A percentile compares a stretch with the other conserved stretches of the same genome.
Conservation (phyloP, 176 grass and related monocot genomes). For the Phoenix dactylifera region DNA sequence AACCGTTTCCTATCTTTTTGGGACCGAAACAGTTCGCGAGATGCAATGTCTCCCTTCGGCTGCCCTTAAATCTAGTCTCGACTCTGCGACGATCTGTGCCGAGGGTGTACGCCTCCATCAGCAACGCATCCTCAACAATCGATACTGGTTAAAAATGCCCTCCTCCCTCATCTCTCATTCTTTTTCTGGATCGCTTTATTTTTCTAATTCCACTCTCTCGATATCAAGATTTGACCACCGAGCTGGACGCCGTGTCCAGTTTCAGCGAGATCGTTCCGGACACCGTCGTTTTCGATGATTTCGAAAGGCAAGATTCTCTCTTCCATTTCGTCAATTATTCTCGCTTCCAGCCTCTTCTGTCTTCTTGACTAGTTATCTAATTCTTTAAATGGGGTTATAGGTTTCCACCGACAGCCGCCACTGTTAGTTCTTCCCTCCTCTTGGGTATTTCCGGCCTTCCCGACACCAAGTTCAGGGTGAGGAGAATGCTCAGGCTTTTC, state of each 20-base stretch:
- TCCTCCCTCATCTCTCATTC: slow-evolving; percentile 1
- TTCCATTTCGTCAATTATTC: slow-evolving; percentile 7
- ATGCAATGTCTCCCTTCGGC: slow-evolving; percentile 17
- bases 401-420: slow-evolving; percentile 79
- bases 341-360: too few species aligned
- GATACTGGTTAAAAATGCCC: slow-evolving; percentile 15
- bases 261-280: slow-evolving; percentile 96
- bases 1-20: slow-evolving; percentile 1
- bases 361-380: too few species aligned
- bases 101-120: slow-evolving; percentile 12
- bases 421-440: slow-evolving; percentile 80
- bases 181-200: background rate
- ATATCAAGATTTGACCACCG: slow-evolving; percentile 50
- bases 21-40: slow-evolving; percentile 25
- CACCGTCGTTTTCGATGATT: slow-evolving; percentile 95
- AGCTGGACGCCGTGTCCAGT: slow-evolving; percentile 59
- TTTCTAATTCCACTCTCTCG: background rate
- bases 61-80: background rate
- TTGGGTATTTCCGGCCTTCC: slow-evolving; percentile 79
- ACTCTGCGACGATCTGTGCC: slow-evolving; percentile 17
- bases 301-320: slow-evolving; percentile 41
- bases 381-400: slow-evolving; percentile 21
- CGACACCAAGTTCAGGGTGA: slow-evolving; percentile 87
- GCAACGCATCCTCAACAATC: slow-evolving; percentile 32
- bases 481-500: background rate